phyloP scores from a whole-genome alignment of 2,329 filamentous ascomycete genomes.

The Fusarium gaditjirri region DNA sequence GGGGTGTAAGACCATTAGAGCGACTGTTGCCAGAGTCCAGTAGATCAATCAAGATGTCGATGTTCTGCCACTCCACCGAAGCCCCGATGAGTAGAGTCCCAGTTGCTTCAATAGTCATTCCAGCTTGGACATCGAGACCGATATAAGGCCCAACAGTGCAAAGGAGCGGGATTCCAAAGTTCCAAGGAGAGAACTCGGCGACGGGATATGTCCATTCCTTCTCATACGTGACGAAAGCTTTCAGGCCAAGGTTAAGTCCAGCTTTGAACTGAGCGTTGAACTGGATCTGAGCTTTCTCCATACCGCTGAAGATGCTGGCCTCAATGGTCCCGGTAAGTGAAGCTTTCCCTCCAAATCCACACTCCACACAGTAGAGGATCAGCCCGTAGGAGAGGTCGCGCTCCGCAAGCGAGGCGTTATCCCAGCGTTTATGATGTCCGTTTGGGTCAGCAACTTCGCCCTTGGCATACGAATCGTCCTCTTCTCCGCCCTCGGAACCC shows the following conservation, averaged over 20 bases:
- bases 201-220: not conserved
- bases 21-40: not conserved
- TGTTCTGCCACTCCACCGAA: conserved; percentile 3
- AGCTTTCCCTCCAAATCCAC: not conserved
- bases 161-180: not conserved
- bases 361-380: conserved; percentile 4
- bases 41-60: conserved; percentile 3
- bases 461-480: conserved; percentile 3
- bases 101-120: not conserved
- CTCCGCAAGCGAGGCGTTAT: not conserved
- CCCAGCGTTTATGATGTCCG: conserved; percentile 3
- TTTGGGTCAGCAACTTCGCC: conserved; percentile 2
- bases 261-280: conserved; percentile 10
- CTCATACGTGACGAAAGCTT: conserved; percentile 9
- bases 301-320: not conserved
- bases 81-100: conserved; percentile 2
- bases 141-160: not conserved
- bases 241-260: not conserved
- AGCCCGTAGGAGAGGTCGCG: conserved; percentile 2
- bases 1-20: not conserved
- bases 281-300: not conserved
- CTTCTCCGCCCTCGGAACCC: not conserved
- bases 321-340: too few species aligned
- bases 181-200: not conserved
- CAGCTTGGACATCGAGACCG: not conserved